Evolutionary conservation across 805 yeast genomes (phyloP).

Genomic region (Maudiozyma turicensis): DNA sequence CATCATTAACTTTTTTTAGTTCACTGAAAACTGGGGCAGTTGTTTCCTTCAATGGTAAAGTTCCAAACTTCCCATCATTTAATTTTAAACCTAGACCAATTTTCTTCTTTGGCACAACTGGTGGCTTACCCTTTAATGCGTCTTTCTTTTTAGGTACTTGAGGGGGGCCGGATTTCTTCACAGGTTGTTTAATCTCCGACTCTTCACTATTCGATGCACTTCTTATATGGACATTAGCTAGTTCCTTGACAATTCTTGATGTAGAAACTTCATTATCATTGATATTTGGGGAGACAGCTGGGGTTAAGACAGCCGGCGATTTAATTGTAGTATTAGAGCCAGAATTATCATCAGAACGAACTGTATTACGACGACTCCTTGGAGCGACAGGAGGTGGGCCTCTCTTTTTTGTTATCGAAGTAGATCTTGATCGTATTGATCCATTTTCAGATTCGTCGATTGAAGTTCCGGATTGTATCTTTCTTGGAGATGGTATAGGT

Average conservation of each 20-base stretch:
- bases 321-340: not conserved
- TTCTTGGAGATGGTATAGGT: not conserved
- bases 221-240: not conserved
- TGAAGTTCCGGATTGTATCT: slow-evolving; percentile 9
- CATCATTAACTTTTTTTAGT: not conserved
- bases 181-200: not conserved
- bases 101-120: slow-evolving; percentile 11
- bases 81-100: not conserved
- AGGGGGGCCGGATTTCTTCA: not conserved
- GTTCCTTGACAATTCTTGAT: not conserved
- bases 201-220: no score
- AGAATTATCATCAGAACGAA: not conserved
- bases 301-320: no score
- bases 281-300: not conserved
- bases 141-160: slow-evolving; percentile 2
- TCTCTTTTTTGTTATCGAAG: slow-evolving; percentile 1
- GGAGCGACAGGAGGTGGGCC: slow-evolving; percentile 1
- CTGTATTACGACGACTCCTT: not conserved
- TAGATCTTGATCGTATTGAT: not conserved
- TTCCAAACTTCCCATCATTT: no score
- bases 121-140: slow-evolving; percentile 6
- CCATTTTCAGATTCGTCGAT: slow-evolving; percentile 10
- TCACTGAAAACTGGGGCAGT: not conserved
- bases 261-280: not conserved
- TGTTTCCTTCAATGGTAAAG: not conserved